Conservation (phyloP, 139 green algal genomes). For the Parachlorella kessleri region DNA sequence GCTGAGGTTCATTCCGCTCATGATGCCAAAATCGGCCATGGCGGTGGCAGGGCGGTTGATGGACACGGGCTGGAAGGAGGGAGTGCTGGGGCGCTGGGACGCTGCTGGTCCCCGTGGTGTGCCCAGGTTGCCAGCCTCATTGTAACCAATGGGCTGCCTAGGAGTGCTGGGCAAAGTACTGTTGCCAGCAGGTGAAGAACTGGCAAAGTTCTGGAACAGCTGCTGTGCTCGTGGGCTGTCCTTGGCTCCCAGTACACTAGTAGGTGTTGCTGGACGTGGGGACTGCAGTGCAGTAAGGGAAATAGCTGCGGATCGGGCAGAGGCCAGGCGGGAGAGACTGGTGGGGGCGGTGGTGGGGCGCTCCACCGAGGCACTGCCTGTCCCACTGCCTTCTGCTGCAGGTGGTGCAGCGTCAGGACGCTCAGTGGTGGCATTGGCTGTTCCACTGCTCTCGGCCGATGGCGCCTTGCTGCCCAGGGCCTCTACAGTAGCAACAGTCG, state of each 20-base stretch:
- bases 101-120: background rate
- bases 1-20: too few species aligned
- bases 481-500: too few species aligned
- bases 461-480: too few species aligned
- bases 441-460: too few species aligned
- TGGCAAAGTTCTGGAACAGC: slow-evolving; percentile 15
- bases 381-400: background rate
- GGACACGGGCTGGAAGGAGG: slow-evolving; percentile 26
- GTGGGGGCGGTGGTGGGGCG: background rate
- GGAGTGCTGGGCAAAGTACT: too few species aligned
- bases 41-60: slow-evolving; percentile 4
- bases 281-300: background rate
- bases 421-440: background rate
- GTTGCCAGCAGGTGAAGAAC: slow-evolving; percentile 1
- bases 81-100: slow-evolving; percentile 10
- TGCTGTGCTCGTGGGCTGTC: background rate
- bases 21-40: background rate
- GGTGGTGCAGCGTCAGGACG: background rate
- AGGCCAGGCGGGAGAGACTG: too few species aligned
- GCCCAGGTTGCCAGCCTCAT: too few species aligned
- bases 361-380: background rate
- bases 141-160: too few species aligned
- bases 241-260: background rate
- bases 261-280: background rate
- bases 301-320: background rate